Conservation (phyloP, 2,329 filamentous ascomycete species). For the Colletotrichum magnum region DNA sequence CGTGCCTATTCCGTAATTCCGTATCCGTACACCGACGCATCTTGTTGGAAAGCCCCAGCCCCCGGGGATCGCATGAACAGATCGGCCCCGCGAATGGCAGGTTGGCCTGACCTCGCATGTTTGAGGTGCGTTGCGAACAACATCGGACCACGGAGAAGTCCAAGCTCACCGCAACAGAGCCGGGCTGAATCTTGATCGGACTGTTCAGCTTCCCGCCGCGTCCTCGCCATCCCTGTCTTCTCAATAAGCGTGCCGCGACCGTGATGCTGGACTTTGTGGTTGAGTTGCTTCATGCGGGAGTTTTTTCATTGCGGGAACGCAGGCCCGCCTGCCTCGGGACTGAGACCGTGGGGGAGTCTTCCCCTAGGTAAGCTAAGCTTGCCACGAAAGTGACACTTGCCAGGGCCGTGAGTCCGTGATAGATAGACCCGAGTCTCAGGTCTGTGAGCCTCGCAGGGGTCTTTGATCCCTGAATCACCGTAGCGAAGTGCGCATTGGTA, state of each 20-base stretch:
- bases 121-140: conserved; percentile 48
- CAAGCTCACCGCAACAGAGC: conserved; percentile 20
- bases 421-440: conserved; percentile 15
- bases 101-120: conserved; percentile 38
- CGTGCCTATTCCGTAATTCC: too few species aligned
- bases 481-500: background rate
- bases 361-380: background rate
- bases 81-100: conserved; percentile 34
- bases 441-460: conserved; percentile 18
- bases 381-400: conserved; percentile 19
- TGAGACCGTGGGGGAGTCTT: conserved; percentile 21
- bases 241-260: conserved; percentile 21
- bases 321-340: conserved; percentile 3
- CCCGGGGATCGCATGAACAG: conserved; percentile 40
- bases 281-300: conserved; percentile 28
- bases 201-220: conserved; percentile 7
- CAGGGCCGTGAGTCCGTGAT: conserved; percentile 20
- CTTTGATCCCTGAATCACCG: conserved; percentile 3
- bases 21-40: conserved; percentile 5
- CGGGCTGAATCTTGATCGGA: conserved; percentile 28
- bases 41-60: conserved; percentile 7
- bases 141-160: conserved; percentile 38
- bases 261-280: conserved; percentile 14
- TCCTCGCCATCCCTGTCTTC: conserved; percentile 1
- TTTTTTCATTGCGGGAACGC: conserved; percentile 18